Evolutionary conservation across 2,329 filamentous ascomycete species (phyloP).

Genomic region (Cercospora sp.): DNA sequence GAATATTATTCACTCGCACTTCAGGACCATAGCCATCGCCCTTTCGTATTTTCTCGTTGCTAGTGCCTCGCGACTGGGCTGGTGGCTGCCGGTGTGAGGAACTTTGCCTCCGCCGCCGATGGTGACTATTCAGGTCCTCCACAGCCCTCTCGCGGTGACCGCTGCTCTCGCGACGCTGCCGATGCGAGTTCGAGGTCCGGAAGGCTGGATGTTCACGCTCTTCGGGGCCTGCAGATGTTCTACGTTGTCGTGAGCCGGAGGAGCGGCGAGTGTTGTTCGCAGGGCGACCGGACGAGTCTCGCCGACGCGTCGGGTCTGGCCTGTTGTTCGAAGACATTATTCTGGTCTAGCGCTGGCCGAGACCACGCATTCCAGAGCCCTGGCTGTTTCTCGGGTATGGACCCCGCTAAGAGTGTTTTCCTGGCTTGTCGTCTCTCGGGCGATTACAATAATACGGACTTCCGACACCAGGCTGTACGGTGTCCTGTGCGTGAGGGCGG

Average conservation of each 20-base stretch:
- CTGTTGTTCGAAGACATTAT: constrained; percentile 28
- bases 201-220: constrained; percentile 58
- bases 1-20: constrained; percentile 22
- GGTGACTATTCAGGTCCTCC: constrained; percentile 26
- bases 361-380: constrained; percentile 16
- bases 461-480: not conserved
- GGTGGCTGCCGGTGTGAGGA: constrained; percentile 22
- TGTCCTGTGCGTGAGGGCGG: not conserved
- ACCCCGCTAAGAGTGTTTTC: not conserved
- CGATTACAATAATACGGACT: not conserved
- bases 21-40: constrained; percentile 25
- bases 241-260: constrained; percentile 65
- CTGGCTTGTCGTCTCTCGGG: not conserved
- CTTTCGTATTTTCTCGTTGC: constrained; percentile 40
- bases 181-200: constrained; percentile 26
- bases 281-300: constrained; percentile 16
- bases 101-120: constrained; percentile 28
- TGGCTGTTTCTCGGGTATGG: constrained; percentile 6
- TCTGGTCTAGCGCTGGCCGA: constrained; percentile 6
- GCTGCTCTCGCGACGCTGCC: constrained; percentile 28
- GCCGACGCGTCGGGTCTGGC: constrained; percentile 19
- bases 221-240: constrained; percentile 57
- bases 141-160: constrained; percentile 17
- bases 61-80: constrained; percentile 12
- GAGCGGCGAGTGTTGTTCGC: constrained; percentile 19